Evolutionary conservation across 768 basidiomycete species (phyloP), one percentile per base, ranked within the genome.

Genomic region (Suillus luteus): DNA sequence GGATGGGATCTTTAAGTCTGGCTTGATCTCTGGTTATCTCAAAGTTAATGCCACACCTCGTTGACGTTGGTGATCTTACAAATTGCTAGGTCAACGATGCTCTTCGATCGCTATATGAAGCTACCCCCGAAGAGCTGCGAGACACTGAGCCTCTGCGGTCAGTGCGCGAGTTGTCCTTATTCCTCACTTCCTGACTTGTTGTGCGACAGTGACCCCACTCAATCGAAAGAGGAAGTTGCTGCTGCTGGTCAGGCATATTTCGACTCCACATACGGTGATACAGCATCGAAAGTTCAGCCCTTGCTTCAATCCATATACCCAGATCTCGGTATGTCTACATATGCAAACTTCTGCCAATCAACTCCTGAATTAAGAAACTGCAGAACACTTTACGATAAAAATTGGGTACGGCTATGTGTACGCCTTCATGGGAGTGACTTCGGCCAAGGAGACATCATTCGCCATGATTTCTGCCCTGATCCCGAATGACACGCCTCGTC

Each of bases 1-100:
- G 37, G 89, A 90, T 64, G 83, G 82, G 0, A 65, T 90, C 6
- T 83, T 90, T 75, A 88, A 88, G 69, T 80, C 84, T 5, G 88
- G 86, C 4, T 68, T 87, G 66, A 78, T 83, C 22, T 77, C 78
- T 60, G 89, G 88, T 9, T 85, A 84, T 68, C 81, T 87, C 3
- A 84, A 81, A 76, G 89, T 88, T 67, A 65, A 5, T 22, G 17
- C 24, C 55, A 12, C n/a, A 11, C 54, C 24, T 17, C 48, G 7
- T 38, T 38, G 24, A 41, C 6, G 19, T 31, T 31, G 22, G 37
- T 24, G 27, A 59, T 59, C 55, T 62, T 37, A 60, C 31, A 22
- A 55, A 7, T 48, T 48, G 22, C 12, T 62, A 87, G 86, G 74
- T 82, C 4, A 89, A 90, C 68, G 89, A 89, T 67, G 78, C 81